Evolutionary conservation across 2,329 filamentous ascomycete genomes (phyloP).

Genomic region (Ceratocystis huliohia): DNA sequence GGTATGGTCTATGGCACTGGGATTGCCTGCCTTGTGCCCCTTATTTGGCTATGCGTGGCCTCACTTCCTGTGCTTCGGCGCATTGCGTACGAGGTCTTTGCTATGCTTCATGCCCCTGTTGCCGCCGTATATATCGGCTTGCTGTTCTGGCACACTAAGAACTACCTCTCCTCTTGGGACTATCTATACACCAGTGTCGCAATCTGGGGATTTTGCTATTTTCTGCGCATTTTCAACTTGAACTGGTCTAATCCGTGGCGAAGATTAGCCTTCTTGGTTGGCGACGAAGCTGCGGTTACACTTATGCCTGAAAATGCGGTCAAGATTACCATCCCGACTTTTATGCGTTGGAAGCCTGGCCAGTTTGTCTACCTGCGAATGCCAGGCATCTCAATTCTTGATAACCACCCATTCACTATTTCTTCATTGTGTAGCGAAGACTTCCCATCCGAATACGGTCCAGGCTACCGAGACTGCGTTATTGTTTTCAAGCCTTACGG

Average conservation of each 20-base stretch:
- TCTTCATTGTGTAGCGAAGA: conserved; percentile 85
- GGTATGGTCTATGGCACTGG: conserved; percentile 76
- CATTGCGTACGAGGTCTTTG: conserved; percentile 74
- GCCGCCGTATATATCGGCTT: conserved; percentile 69
- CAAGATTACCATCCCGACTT: conserved; percentile 87
- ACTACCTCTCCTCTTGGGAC: conserved; percentile 78
- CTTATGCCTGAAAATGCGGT: conserved; percentile 88
- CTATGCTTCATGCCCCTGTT: conserved; percentile 68
- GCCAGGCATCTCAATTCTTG: conserved; percentile 78
- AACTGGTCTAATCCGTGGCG: conserved; percentile 74
- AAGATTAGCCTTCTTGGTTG: conserved; percentile 67
- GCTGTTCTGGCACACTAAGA: conserved; percentile 92
- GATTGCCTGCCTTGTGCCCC: conserved; percentile 65
- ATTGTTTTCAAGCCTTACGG: conserved; percentile 85
- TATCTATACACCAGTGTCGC: conserved; percentile 73
- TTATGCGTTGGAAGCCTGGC: conserved; percentile 82
- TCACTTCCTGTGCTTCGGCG: conserved; percentile 69
- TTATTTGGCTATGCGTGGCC: conserved; percentile 71
- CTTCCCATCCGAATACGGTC: conserved; percentile 82
- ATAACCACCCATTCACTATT: conserved; percentile 94
- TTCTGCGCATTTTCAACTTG: conserved; percentile 65
- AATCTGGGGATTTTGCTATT: conserved; percentile 66
- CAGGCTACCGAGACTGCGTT: conserved; percentile 76
- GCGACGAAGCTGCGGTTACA: conserved; percentile 81
- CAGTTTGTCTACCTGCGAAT: conserved; percentile 93